A percentile compares a stretch with the other conserved stretches of the same genome.
These are phyloP conservation scores for Suhomyces choctaworum DNA, from an alignment of 1,139 yeast genomes.

Conservation along the genomic window DNA sequence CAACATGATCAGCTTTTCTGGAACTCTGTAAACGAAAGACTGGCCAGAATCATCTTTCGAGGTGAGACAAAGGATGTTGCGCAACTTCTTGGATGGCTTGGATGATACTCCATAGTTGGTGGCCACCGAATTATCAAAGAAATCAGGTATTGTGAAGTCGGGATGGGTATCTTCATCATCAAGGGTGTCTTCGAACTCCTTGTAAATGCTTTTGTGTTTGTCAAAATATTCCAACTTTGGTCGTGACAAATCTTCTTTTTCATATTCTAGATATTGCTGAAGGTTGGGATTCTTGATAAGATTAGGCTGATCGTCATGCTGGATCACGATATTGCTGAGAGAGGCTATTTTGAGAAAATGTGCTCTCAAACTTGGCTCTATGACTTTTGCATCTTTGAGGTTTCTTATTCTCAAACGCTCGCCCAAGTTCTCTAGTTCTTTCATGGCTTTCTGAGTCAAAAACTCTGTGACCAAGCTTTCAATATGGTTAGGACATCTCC, in stretches of 20 bases:
- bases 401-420: conserved; percentile 34
- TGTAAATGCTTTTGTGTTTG: conserved; percentile 11
- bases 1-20: conserved; percentile 69
- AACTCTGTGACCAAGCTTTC: conserved; percentile 51
- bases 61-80: conserved; percentile 41
- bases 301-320: conserved; percentile 67
- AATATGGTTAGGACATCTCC: conserved; percentile 94
- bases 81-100: conserved; percentile 34
- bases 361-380: conserved; percentile 49
- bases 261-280: conserved; percentile 36
- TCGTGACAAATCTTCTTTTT: conserved; percentile 24
- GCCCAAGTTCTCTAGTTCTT: conserved; percentile 6
- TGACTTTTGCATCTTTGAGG: conserved; percentile 53
- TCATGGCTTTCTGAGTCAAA: conserved; percentile 24
- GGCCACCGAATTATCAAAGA: conserved; percentile 37
- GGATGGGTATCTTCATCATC: conserved; percentile 21
- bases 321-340: conserved; percentile 59
- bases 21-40: conserved; percentile 60
- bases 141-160: conserved; percentile 46
- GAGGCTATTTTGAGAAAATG: conserved; percentile 40
- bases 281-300: conserved; percentile 28
- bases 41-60: conserved; percentile 20
- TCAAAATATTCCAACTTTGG: conserved; percentile 30
- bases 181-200: conserved; percentile 11
- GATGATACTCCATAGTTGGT: conserved; percentile 49